Percentiles rank a stretch among this genome's conserved stretches.
Evolutionary conservation across 1,284 basidiomycete species (phyloP).

Genomic region (Moniliophthora roreri): DNA sequence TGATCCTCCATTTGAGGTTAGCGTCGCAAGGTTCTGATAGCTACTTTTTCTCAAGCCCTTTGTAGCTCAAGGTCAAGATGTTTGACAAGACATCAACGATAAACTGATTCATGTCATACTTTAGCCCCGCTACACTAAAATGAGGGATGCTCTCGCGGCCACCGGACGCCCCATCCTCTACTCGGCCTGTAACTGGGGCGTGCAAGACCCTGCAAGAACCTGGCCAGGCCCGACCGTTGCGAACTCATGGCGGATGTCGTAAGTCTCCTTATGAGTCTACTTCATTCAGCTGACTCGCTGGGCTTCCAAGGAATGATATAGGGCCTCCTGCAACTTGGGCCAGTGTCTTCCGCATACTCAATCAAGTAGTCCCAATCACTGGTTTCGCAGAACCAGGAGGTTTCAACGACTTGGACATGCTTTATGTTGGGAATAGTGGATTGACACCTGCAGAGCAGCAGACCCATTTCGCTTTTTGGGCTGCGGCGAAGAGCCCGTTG

Average conservation of each 20-base stretch:
- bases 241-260: conserved; percentile 52
- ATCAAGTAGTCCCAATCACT: conserved; percentile 48
- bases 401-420: conserved; percentile 48
- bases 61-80: conserved; percentile 36
- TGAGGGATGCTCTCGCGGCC: conserved; percentile 48
- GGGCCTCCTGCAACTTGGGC: conserved; percentile 47
- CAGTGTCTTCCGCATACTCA: conserved; percentile 47
- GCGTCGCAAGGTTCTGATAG: conserved; percentile 10
- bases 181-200: conserved; percentile 57
- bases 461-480: conserved; percentile 51
- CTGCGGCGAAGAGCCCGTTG: conserved; percentile 46
- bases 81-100: no score
- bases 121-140: conserved; percentile 44
- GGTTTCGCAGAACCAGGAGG: conserved; percentile 42
- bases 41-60: conserved; percentile 6
- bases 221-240: conserved; percentile 46
- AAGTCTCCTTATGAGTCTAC: conserved; percentile 13
- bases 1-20: conserved; percentile 37
- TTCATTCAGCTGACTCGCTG: neutral
- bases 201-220: conserved; percentile 44
- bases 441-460: conserved; percentile 42
- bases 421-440: conserved; percentile 47
- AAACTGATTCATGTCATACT: conserved; percentile 6
- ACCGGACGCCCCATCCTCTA: conserved; percentile 50
- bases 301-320: conserved; percentile 41